Evolutionary conservation across 2,329 filamentous ascomycete genomes (phyloP), one percentile per base, ranked within the genome.

Genomic region (Ceratocystis huliohia): DNA sequence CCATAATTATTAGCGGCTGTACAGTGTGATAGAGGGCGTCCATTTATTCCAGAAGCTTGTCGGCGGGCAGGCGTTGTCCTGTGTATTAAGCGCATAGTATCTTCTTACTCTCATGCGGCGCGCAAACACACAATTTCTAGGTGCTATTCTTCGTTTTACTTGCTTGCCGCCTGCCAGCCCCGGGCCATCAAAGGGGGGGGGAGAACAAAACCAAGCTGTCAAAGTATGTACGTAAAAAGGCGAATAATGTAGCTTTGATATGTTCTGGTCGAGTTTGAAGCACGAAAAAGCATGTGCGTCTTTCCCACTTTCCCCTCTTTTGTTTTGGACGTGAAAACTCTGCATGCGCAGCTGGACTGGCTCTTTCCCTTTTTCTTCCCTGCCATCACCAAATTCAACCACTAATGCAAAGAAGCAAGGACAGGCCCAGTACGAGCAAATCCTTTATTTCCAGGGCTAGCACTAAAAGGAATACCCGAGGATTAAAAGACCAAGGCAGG

Each of bases 1-100:
- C 62, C 62, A 63, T 63, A 63, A 63, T 50, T 37, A 25, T 33
- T 59, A 41, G 37, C 33, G 28, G 33, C 28, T 50, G 10, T 28
- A 63, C 62, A 63, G 37, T 37, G n/a, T 4, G 37, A 41, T 41
- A 41, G 10, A 41, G 28, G 13, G 41, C 15, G 8, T 41, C 45
- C 62, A 53, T 63, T 63, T 48, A 13, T 63, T 63, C 62, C 50
- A 63, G 62, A 63, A 63, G 62, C 62, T 10, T 59, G 28, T 33
- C 28, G 17, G 5, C 5, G 25, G 30, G 3, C 6, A 3, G 7
- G 15, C 56, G 28, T n/a, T 41, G 56, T n/a, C 2, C 3, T 17
- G 25, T 20, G 20, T 20, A 7, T 8, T 4, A 59, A n/a, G 13
- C 17, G 13, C 25, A 13, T 37, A n/a, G 8, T 1, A 2, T 53